Percentiles rank a stretch among this genome's conserved stretches.
phyloP scores from a whole-genome alignment of 768 basidiomycete genomes.

The Neoboletus subvelutipes region DNA sequence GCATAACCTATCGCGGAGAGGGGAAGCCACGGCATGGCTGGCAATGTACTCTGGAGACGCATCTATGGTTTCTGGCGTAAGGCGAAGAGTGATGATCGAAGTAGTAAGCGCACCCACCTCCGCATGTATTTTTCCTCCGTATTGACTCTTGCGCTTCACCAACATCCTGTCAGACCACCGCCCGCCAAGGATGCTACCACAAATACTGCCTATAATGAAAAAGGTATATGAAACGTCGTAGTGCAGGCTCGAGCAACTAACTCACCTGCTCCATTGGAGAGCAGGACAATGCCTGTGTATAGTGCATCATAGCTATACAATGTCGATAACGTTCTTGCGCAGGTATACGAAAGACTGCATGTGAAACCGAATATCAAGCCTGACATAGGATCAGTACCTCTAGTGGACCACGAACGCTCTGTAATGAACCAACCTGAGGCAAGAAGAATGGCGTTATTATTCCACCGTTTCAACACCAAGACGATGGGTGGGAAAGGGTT shows the following conservation, averaged over 20 bases:
- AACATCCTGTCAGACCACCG: conserved; percentile 54
- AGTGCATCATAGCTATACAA: conserved; percentile 69
- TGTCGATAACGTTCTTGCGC: conserved; percentile 63
- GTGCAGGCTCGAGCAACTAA: not conserved
- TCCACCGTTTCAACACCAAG: conserved; percentile 55
- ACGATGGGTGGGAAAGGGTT: conserved; percentile 67
- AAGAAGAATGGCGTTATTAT: conserved; percentile 64
- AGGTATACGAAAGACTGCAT: conserved; percentile 72
- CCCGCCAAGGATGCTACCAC: conserved; percentile 59
- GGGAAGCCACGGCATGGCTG: conserved; percentile 53
- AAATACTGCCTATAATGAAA: conserved; percentile 40
- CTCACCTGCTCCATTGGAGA: conserved; percentile 70
- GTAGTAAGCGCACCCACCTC: conserved; percentile 50
- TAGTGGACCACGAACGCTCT: not conserved
- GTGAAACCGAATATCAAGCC: conserved; percentile 73
- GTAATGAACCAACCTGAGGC: conserved; percentile 20
- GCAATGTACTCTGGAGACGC: conserved; percentile 64
- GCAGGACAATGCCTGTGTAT: conserved; percentile 71
- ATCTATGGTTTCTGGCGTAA: conserved; percentile 43
- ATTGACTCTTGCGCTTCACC: conserved; percentile 37
- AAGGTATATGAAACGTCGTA: not conserved
- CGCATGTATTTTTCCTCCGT: conserved; percentile 49
- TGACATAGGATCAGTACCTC: conserved; percentile 23
- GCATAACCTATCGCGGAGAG: conserved; percentile 65
- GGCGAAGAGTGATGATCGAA: not conserved